A percentile compares a stretch with the other conserved stretches of the same genome.
phyloP scores from a whole-genome alignment of 352 stramenopile species.

The Peronospora destructor region DNA sequence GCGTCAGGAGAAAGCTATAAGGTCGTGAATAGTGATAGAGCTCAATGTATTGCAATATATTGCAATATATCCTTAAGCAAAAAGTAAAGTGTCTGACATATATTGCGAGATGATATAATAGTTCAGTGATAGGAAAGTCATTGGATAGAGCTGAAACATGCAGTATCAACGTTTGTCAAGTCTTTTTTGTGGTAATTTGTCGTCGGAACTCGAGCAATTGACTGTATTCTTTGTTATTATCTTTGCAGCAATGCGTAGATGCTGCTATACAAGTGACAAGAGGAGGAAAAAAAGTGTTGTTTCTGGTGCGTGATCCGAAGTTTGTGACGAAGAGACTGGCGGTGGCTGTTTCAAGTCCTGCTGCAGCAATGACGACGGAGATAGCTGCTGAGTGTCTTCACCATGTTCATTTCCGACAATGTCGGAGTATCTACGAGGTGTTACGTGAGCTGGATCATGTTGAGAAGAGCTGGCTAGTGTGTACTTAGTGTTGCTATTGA shows the following conservation, averaged over 20 bases:
- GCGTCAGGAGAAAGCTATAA: neutral
- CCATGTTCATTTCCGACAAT: constrained; percentile 29
- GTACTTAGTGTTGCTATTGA: constrained; percentile 1
- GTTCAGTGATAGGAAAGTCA: constrained; percentile 3
- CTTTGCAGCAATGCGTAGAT: constrained; percentile 18
- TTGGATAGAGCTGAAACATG: constrained; percentile 7
- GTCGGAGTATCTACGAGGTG: constrained; percentile 31
- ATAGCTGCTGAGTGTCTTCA: constrained; percentile 21
- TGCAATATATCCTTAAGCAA: too few relatives aligned
- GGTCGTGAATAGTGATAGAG: neutral
- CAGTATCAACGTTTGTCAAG: constrained; percentile 14
- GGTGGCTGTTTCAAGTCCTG: constrained; percentile 8
- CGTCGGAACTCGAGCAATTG: neutral
- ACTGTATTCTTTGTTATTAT: neutral
- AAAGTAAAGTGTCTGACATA: neutral
- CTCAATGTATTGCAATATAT: neutral
- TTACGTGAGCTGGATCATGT: constrained; percentile 29
- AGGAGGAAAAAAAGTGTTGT: constrained; percentile 13
- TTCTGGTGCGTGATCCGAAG: constrained; percentile 22
- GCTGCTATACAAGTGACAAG: constrained; percentile 10
- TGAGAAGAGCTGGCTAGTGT: constrained; percentile 26
- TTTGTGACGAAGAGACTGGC: constrained; percentile 23
- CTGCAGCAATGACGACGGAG: constrained; percentile 12
- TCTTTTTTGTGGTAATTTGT: neutral
- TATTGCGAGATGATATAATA: constrained; percentile 7